phyloP scores from a whole-genome alignment of 129 eudicot genomes.

The Flaveria sonorensis region DNA sequence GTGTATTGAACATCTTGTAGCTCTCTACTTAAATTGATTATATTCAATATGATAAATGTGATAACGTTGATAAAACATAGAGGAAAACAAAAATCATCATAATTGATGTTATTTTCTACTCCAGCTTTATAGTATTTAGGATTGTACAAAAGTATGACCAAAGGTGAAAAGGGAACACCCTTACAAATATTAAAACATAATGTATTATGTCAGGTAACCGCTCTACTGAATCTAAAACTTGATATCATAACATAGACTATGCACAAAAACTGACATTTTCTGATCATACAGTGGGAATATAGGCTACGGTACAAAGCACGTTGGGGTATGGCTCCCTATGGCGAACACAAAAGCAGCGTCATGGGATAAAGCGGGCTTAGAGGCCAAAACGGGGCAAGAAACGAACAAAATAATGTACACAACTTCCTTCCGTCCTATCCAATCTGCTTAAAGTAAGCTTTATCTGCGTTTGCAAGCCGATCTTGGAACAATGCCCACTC shows the following conservation, averaged over 20 bases:
- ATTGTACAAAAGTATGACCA: slow-evolving; percentile 32
- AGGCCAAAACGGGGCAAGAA: slow-evolving; percentile 25
- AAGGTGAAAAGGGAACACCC: slow-evolving; percentile 23
- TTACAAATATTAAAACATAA: slow-evolving; percentile 10
- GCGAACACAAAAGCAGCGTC: slow-evolving; percentile 29
- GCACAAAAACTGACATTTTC: slow-evolving; percentile 42
- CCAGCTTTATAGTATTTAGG: neutral
- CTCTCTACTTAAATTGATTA: no score
- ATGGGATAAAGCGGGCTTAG: slow-evolving; percentile 18
- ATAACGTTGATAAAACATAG: neutral
- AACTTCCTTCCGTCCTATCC: slow-evolving; percentile 38
- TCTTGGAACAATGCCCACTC: slow-evolving; percentile 87
- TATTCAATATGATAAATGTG: neutral
- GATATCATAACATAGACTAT: slow-evolving; percentile 30
- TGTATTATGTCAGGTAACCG: neutral
- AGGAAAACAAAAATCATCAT: neutral
- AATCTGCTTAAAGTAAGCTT: slow-evolving; percentile 52
- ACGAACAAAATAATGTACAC: slow-evolving; percentile 49
- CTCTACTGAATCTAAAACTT: slow-evolving; percentile 29
- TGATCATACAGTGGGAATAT: slow-evolving; percentile 28
- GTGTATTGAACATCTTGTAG: no score
- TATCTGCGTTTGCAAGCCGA: slow-evolving; percentile 76
- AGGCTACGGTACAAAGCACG: slow-evolving; percentile 38
- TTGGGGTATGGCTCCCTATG: slow-evolving; percentile 27
- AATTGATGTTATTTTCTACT: neutral